Evolutionary conservation across 345 rosid genomes (phyloP), one percentile per base, ranked within the genome.

Genomic region (Dimocarpus longan): DNA sequence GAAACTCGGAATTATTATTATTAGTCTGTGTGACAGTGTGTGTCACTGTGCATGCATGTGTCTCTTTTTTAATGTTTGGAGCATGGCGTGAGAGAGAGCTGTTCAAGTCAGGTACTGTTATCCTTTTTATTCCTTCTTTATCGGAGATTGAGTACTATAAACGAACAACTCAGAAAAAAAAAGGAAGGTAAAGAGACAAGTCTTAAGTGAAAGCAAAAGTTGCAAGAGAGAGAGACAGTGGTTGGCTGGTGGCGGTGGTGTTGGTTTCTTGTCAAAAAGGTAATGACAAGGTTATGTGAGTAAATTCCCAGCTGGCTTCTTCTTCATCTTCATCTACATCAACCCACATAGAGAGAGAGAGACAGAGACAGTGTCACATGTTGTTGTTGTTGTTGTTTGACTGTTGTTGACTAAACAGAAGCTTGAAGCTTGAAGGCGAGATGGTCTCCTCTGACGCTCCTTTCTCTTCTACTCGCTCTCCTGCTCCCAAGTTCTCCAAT

Each of bases 391-490:
- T 15, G 10, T 75, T 76, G 73, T 54, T 62, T 71, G 77, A 74
- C 70, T 64, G 28, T 16, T 70, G 21, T 37, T 26, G 21, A 24
- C 43, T 28, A 54, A 21, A n/a, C 66, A 66, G 48, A 32, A 32
- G 37, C 37, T 46, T 46, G 54, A 68, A 48, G 4, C 32, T 43
- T 40, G 32, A 50, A 59, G n/a, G 16, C 50, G 80, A 78, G 80
- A 84, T 88, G 72, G 71, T 75, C n/a, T 75, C 78, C 56, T 77
- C 88, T 15, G 88, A 83, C 42, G 48, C 12, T 40, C 54, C 70
- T 32, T 68, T 81, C 54, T 80, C 85, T 64, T 77, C 82, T 24
- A 82, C 74, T 71, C 85, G 79, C 80, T 85, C 88, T 24, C 87
- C 86, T 0, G 76, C 81, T 70, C 70, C 83, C 39, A 84, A 75